phyloP scores from a whole-genome alignment of 2,329 filamentous ascomycete genomes.

The Hysterium pulicare region DNA sequence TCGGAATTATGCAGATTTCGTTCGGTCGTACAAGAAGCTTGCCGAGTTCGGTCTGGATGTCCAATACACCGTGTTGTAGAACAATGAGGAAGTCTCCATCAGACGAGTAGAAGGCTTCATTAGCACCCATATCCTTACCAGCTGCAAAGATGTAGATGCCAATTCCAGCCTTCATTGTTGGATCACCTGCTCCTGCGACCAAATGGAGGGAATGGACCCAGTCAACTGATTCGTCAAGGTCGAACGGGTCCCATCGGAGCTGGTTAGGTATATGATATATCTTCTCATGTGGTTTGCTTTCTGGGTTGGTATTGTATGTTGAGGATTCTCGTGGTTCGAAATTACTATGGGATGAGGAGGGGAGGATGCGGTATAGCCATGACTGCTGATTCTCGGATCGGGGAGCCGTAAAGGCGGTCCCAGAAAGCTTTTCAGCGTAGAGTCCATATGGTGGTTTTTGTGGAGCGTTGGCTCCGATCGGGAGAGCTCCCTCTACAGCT shows the following conservation, averaged over 20 bases:
- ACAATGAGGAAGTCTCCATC: constrained; percentile 67
- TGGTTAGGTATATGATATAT: constrained; percentile 78
- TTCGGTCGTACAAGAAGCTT: constrained; percentile 62
- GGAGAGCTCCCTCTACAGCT: constrained; percentile 70
- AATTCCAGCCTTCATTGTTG: constrained; percentile 72
- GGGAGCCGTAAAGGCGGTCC: constrained; percentile 58
- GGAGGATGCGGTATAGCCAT: constrained; percentile 57
- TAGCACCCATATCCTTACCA: constrained; percentile 71
- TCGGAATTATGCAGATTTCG: constrained; percentile 65
- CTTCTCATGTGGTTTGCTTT: constrained; percentile 51
- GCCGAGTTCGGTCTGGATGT: constrained; percentile 68
- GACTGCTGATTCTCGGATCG: constrained; percentile 56
- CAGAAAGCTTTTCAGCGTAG: constrained; percentile 71
- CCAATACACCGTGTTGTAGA: constrained; percentile 61
- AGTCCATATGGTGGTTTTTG: constrained; percentile 76
- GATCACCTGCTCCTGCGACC: constrained; percentile 75
- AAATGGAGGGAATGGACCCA: constrained; percentile 69
- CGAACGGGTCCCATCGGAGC: constrained; percentile 75
- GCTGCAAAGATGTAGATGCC: constrained; percentile 80
- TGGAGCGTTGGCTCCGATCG: constrained; percentile 74
- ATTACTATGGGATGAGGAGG: constrained; percentile 56
- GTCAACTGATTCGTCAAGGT: constrained; percentile 65
- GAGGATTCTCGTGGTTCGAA: constrained; percentile 50
- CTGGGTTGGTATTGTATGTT: constrained; percentile 50
- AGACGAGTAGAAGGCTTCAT: constrained; percentile 77